Conservation (phyloP, 768 basidiomycete species). For the Hygrophorus russula region DNA sequence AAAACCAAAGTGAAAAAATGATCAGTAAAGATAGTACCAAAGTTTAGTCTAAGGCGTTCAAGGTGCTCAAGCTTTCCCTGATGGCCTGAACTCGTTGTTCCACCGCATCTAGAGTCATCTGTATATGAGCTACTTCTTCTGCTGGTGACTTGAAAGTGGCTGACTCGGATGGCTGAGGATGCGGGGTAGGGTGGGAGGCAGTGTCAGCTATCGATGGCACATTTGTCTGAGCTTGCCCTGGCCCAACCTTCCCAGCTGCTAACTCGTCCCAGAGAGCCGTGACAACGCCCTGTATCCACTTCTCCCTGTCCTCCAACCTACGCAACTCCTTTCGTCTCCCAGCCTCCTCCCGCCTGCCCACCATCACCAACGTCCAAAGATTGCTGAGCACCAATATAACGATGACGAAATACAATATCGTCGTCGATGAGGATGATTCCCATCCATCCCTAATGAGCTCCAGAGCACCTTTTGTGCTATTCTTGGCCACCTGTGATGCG, state of each 20-base stretch:
- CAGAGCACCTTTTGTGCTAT: slow-evolving; percentile 59
- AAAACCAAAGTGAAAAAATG: no score
- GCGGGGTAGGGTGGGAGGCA: slow-evolving; percentile 2
- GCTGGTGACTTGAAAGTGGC: slow-evolving; percentile 12
- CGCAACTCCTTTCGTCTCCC: slow-evolving; percentile 39
- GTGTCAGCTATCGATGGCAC: no score
- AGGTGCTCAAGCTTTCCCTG: slow-evolving; percentile 20
- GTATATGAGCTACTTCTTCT: slow-evolving; percentile 38
- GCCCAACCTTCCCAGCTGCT: slow-evolving; percentile 27
- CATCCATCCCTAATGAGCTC: slow-evolving; percentile 73
- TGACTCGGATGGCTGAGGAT: slow-evolving; percentile 5
- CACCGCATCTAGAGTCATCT: slow-evolving; percentile 39
- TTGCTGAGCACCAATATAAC: slow-evolving; percentile 67
- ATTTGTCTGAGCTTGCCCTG: slow-evolving; percentile 4
- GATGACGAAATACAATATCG: slow-evolving; percentile 66
- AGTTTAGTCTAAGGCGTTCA: slow-evolving; percentile 4
- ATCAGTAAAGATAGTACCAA: not conserved
- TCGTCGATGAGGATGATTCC: slow-evolving; percentile 65
- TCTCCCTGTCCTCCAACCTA: slow-evolving; percentile 57
- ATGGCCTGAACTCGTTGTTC: slow-evolving; percentile 46
- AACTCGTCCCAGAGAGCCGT: slow-evolving; percentile 67
- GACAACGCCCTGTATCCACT: slow-evolving; percentile 65
- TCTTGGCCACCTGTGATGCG: slow-evolving; percentile 56
- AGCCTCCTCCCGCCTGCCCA: slow-evolving; percentile 28
- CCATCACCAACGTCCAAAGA: slow-evolving; percentile 45